phyloP scores from a whole-genome alignment of 225 moss, liverwort and hornwort species.

The Ulota crispa region DNA sequence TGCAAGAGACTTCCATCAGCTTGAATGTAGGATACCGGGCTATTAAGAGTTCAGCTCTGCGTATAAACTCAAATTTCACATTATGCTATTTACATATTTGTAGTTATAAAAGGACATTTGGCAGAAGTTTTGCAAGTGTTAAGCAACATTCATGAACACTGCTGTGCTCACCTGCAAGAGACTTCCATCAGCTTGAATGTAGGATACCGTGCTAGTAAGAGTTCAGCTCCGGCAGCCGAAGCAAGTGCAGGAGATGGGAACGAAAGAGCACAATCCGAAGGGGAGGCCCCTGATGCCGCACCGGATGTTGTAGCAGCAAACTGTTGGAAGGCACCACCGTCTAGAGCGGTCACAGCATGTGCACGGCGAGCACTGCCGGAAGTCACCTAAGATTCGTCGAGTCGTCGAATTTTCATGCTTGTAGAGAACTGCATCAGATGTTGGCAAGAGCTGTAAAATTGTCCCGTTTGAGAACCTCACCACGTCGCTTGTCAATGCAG shows the following conservation, averaged over 20 bases:
- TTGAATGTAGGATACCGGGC: no score
- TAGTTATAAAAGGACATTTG: no score
- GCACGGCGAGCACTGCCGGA: conserved; percentile 46
- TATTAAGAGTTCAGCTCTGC: no score
- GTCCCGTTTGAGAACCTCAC: conserved; percentile 32
- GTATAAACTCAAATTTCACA: no score
- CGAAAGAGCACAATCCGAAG: conserved; percentile 41
- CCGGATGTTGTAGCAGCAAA: conserved; percentile 49
- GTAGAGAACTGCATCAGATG: neutral
- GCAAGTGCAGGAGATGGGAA: conserved; percentile 46
- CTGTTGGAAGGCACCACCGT: conserved; percentile 39
- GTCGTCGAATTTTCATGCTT: conserved; percentile 21
- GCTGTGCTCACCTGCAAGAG: conserved; percentile 10
- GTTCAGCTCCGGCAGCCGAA: conserved; percentile 34
- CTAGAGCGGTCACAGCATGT: conserved; percentile 39
- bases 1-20: no score
- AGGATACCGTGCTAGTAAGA: neutral
- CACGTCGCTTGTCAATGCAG: conserved; percentile 14
- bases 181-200: neutral
- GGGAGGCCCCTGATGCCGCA: conserved; percentile 31
- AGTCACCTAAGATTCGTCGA: conserved; percentile 25
- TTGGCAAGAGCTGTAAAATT: conserved; percentile 24
- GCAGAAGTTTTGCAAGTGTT: no score
- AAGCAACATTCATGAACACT: no score
- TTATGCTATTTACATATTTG: no score